A percentile compares a stretch with the other conserved stretches of the same genome.
These are phyloP conservation scores for Saturnispora hagleri DNA, from an alignment of 805 yeast genomes.

Conservation along the genomic window DNA sequence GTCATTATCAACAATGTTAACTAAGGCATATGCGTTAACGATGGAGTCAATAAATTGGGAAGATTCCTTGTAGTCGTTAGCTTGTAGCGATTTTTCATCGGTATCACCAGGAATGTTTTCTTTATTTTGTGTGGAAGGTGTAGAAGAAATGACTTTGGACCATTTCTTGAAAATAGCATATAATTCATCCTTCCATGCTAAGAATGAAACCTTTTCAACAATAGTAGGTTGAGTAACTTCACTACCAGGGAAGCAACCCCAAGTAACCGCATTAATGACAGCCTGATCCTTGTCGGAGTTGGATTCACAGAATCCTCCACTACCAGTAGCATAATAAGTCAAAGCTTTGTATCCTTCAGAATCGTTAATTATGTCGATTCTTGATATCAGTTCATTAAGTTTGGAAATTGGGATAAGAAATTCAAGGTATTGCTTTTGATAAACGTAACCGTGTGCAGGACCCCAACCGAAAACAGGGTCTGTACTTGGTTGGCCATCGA, in stretches of 20 bases:
- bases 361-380: slow-evolving; percentile 39
- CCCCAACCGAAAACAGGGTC: slow-evolving; percentile 89
- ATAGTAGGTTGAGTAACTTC: slow-evolving; percentile 94
- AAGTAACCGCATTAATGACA: slow-evolving; percentile 86
- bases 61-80: slow-evolving; percentile 16
- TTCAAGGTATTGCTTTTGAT: slow-evolving; percentile 90
- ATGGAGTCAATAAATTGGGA: slow-evolving; percentile 37
- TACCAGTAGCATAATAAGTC: slow-evolving; percentile 68
- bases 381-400: slow-evolving; percentile 30
- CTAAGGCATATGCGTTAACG: slow-evolving; percentile 56
- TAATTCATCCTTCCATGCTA: slow-evolving; percentile 97
- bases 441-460: slow-evolving; percentile 84
- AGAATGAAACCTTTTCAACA: slow-evolving; percentile 82
- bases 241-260: slow-evolving; percentile 97
- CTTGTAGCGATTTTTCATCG: slow-evolving; percentile 16
- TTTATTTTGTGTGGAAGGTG: slow-evolving; percentile 19
- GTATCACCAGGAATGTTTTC: slow-evolving; percentile 21
- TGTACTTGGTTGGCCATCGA: slow-evolving; percentile 66
- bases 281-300: slow-evolving; percentile 41
- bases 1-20: slow-evolving; percentile 88
- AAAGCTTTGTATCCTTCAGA: slow-evolving; percentile 39
- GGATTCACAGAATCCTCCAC: slow-evolving; percentile 7
- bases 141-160: slow-evolving; percentile 26
- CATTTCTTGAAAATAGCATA: slow-evolving; percentile 77
- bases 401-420: slow-evolving; percentile 58